Conservation (phyloP, 2,329 filamentous ascomycete species). For the Venturia pyrina region DNA sequence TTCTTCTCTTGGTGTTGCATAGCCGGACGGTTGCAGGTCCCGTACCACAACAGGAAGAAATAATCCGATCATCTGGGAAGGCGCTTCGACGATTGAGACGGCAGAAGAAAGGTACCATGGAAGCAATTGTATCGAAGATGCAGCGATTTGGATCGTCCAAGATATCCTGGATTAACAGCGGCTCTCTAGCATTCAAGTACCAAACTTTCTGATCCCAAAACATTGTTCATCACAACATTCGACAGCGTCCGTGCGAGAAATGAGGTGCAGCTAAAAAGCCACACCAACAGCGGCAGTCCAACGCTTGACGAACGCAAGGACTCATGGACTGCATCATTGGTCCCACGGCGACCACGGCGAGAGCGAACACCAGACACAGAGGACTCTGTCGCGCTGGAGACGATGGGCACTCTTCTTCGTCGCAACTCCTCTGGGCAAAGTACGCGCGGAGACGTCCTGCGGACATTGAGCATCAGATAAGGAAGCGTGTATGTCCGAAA, state of each 20-base stretch:
- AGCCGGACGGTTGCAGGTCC: not conserved
- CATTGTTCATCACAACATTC: not conserved
- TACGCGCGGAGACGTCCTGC: not conserved
- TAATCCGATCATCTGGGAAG: not conserved
- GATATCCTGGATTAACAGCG: not conserved
- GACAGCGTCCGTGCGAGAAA: not conserved
- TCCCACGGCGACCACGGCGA: not conserved
- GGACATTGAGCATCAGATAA: conserved; percentile 3
- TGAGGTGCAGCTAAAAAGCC: not conserved
- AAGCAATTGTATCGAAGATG: not conserved
- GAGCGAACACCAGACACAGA: not conserved
- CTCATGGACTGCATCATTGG: not conserved
- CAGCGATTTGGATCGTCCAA: not conserved
- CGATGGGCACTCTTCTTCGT: not conserved
- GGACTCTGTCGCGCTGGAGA: not conserved
- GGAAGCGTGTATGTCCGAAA: not conserved
- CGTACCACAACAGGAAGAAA: conserved; percentile 1
- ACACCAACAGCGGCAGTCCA: not conserved
- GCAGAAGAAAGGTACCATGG: not conserved
- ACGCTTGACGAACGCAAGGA: conserved; percentile 4
- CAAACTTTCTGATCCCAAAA: not conserved
- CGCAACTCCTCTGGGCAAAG: not conserved
- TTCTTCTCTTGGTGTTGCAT: not conserved
- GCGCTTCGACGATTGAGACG: not conserved
- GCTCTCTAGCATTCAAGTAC: not conserved